Percentiles rank a stretch among this genome's conserved stretches.
phyloP scores from a whole-genome alignment of 2,329 filamentous ascomycete genomes.

The Trichophyton verrucosum region DNA sequence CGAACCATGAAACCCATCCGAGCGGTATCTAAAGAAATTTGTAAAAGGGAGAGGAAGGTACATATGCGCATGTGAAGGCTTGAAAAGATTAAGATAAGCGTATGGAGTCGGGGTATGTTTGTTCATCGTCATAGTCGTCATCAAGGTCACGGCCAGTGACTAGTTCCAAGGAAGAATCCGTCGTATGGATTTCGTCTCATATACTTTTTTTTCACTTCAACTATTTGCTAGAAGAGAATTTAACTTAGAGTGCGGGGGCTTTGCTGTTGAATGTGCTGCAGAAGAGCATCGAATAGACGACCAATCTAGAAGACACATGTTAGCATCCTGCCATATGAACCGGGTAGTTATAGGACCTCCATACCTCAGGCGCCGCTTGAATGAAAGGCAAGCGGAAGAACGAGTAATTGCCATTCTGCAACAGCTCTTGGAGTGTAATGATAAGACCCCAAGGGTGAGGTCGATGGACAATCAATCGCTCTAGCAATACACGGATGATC shows the following conservation, averaged over 20 bases:
- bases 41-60: conserved; percentile 4
- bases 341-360: conserved; percentile 8
- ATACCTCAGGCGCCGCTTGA: conserved; percentile 76
- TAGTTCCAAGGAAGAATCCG: not conserved
- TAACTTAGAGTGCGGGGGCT: conserved; percentile 30
- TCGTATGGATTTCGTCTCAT: not conserved
- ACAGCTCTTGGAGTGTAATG: conserved; percentile 72
- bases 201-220: not conserved
- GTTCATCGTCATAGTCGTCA: conserved; percentile 3
- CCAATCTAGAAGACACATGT: conserved; percentile 24
- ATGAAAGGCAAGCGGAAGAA: conserved; percentile 92
- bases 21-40: conserved; percentile 11
- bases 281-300: conserved; percentile 34
- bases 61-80: conserved; percentile 4
- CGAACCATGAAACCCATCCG: conserved; percentile 7
- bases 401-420: conserved; percentile 80
- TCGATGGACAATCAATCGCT: conserved; percentile 76
- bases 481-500: conserved; percentile 76
- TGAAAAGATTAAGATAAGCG: conserved; percentile 1
- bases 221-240: not conserved
- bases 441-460: conserved; percentile 94
- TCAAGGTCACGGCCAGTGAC: not conserved
- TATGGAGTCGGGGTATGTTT: not conserved
- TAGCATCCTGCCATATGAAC: conserved; percentile 1
- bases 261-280: conserved; percentile 36